Conservation (phyloP, 2,329 filamentous ascomycete species). For the Trichoderma aggressivum region DNA sequence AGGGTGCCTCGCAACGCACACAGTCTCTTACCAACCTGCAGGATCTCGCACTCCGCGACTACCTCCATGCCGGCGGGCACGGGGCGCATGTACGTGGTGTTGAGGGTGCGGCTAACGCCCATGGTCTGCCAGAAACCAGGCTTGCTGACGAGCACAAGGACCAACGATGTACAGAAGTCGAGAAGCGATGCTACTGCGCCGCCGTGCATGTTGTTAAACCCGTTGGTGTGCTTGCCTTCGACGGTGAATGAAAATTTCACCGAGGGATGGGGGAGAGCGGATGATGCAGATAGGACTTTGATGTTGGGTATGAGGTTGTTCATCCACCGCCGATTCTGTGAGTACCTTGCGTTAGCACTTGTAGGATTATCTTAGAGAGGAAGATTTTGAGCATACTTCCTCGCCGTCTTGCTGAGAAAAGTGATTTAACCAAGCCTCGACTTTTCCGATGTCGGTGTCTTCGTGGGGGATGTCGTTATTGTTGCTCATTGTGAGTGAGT, state of each 20-base stretch:
- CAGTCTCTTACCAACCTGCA: conserved; percentile 55
- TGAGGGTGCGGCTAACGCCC: conserved; percentile 64
- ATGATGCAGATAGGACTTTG: conserved; percentile 37
- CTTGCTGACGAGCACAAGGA: conserved; percentile 53
- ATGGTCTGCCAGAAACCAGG: conserved; percentile 60
- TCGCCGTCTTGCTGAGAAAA: neutral
- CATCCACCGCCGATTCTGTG: conserved; percentile 43
- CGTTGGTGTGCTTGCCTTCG: conserved; percentile 51
- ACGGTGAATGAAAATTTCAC: conserved; percentile 49
- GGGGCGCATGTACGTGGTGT: conserved; percentile 65
- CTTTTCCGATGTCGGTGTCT: conserved; percentile 32
- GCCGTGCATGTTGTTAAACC: conserved; percentile 55
- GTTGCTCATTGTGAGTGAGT: conserved; percentile 16
- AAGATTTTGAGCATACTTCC: neutral
- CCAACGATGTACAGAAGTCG: conserved; percentile 61
- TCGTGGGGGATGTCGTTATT: conserved; percentile 24
- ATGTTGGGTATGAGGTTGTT: conserved; percentile 41
- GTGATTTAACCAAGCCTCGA: conserved; percentile 31
- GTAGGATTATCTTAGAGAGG: neutral
- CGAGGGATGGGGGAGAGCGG: conserved; percentile 35
- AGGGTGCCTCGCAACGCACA: conserved; percentile 53
- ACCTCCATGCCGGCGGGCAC: conserved; percentile 50
- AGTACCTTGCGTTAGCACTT: neutral
- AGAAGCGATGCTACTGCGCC: conserved; percentile 65
- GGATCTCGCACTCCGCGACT: conserved; percentile 53